Percentiles rank a stretch among this genome's conserved stretches.
These are phyloP conservation scores for Ascochyta koolunga DNA, from an alignment of 2,329 filamentous ascomycete genomes.

Conservation along the genomic window DNA sequence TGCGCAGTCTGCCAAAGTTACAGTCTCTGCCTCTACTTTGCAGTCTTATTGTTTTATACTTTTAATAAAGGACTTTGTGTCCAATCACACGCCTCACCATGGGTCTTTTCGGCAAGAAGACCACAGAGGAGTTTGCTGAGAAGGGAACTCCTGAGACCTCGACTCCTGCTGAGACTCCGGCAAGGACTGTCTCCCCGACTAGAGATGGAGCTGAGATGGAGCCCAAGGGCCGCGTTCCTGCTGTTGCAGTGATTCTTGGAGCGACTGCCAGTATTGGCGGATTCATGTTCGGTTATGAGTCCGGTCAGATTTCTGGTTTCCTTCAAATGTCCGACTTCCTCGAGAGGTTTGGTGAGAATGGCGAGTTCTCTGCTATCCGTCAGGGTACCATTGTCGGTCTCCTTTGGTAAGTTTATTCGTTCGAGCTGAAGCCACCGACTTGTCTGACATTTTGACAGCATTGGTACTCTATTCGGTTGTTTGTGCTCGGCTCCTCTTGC, in stretches of 20 bases:
- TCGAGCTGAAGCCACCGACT: background rate
- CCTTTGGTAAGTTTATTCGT: conserved; percentile 32
- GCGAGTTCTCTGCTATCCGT: conserved; percentile 40
- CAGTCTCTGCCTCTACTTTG: conserved; percentile 6
- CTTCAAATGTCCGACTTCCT: conserved; percentile 45
- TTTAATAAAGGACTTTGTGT: conserved; percentile 9
- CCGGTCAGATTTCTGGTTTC: conserved; percentile 39
- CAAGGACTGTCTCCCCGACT: conserved; percentile 29
- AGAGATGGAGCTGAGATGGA: conserved; percentile 15
- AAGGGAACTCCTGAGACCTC: conserved; percentile 34
- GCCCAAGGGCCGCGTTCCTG: conserved; percentile 33
- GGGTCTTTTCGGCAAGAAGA: conserved; percentile 31
- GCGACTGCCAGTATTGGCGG: conserved; percentile 43
- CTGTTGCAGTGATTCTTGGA: conserved; percentile 38
- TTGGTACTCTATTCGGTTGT: conserved; percentile 76
- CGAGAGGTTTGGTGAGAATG: conserved; percentile 40
- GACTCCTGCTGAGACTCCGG: conserved; percentile 34
- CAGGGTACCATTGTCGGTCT: conserved; percentile 47
- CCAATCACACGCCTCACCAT: conserved; percentile 17
- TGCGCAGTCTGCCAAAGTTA: conserved; percentile 7
- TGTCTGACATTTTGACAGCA: conserved; percentile 36
- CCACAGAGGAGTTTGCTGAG: conserved; percentile 22
- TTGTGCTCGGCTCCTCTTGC: conserved; percentile 64
- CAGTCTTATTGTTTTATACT: conserved; percentile 2
- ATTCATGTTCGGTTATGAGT: conserved; percentile 45